Evolutionary conservation across 2,329 filamentous ascomycete species (phyloP), one percentile per base, ranked within the genome.

Genomic region (Keithomyces neogunnii): DNA sequence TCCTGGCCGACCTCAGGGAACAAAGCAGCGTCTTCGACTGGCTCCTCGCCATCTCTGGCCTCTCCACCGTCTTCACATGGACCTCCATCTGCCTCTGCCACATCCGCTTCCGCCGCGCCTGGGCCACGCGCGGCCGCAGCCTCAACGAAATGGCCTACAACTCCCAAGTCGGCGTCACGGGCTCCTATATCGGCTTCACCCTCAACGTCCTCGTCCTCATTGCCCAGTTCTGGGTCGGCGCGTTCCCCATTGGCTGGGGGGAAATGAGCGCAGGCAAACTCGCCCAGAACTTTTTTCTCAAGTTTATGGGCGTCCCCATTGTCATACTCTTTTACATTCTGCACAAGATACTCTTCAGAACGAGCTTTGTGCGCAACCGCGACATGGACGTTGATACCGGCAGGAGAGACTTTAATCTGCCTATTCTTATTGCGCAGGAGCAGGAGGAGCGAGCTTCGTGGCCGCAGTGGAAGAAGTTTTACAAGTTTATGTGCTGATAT

Each of bases 301-400:
- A 80, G 55, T 89, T 85, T 65, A 74, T 89, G 55, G 84, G 85
- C 4, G 81, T 81, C 1, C 86, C 87, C 11, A 81, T 89, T 57
- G 79, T 89, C 29, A 57, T 83, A 19, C 57, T 75, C 39, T 87
- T 85, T 66, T 95, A 88, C 66, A 44, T 88, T 9, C 73, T 67
- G 0, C 92, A 95, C 69, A 95, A 95, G 70, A 13, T 93, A 35
- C 86, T 75, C 67, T 88, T 81, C 64, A 76, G 75, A 51, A 95
- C 90, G 2, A 71, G 74, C 2, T 75, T 89, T 52, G 76, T 96
- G 43, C 74, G 77, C 19, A 69, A 78, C 35, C 73, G 77, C 48
- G 85, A 95, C 56, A 95, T 96, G 84, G 91, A 96, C 68, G 71
- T 96, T 55, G 81, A 86, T 53, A 95, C 90, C 0, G 92, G 92